Base-by-base conservation (phyloP, 345 rosid species). In the Boechera retrofracta region DNA sequence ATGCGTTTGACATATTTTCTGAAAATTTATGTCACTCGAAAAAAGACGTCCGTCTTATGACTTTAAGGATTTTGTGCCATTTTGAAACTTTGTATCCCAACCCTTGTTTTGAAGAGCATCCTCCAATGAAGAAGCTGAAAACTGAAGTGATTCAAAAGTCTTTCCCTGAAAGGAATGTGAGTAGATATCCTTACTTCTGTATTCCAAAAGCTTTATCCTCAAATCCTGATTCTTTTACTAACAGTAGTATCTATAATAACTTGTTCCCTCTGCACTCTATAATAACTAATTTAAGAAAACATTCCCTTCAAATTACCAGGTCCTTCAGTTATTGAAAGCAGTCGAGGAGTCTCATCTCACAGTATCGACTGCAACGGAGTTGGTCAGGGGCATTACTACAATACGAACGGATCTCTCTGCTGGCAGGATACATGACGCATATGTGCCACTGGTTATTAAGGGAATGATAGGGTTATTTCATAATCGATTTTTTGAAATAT, bases 401-500 rank as follows among this genome's bases (percentile, higher is more conserved):
- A 81, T 89, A 75, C 89, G 81, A 67, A 86, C 49, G 83, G 75
- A 67, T 55, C 73, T 93, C 65, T 69, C 86, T 67, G 76, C 87
- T 59, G 91, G 88, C 74, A 84, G 84, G 83, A 79, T 93, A 69
- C 60, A 83, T 67, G 87, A 85, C 63, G 45, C 79, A 32, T 88
- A 89, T 83, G 32, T 85, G 33, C 87, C 88, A 10, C 77, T 82
- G 24, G 64, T 85, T 65, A 85, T 93, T 78, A 87, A 85, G 78
- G 94, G 92, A 61, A 31, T 89, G 53, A 82, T 89, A 62, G 98
- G 97, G 44, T 57, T 93, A 21, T 86, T 87, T 72, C 82, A 91
- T 78, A 89, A 85, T 62, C 82, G 89, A 59, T 91, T 85, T 77
- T 85, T 85, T 71, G 64, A 67, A 71, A 64, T 87, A 62, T 89